Conservation (phyloP, 2,329 filamentous ascomycete species). For the Stemphylium beticola region DNA sequence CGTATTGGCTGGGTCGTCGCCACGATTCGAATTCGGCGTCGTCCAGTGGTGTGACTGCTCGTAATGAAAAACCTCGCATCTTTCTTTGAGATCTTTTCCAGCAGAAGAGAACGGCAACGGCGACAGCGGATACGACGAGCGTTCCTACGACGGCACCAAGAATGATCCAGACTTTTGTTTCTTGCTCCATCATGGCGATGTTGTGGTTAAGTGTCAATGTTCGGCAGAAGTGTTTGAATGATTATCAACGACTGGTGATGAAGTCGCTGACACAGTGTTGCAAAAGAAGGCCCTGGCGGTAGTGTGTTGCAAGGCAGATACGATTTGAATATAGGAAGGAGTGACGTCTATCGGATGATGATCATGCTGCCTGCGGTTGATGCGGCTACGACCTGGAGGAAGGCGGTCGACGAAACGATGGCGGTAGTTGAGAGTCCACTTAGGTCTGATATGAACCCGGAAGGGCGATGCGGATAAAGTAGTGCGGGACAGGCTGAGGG, state of each 20-base stretch:
- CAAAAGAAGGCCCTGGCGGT: not conserved
- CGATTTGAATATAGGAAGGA: conserved; percentile 24
- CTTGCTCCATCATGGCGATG: conserved; percentile 33
- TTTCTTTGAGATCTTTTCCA: conserved; percentile 43
- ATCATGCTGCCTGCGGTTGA: conserved; percentile 33
- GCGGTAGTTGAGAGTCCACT: conserved; percentile 24
- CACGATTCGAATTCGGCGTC: conserved; percentile 51
- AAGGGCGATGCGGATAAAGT: conserved; percentile 41
- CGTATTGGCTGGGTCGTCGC: conserved; percentile 48
- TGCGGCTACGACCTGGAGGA: conserved; percentile 22
- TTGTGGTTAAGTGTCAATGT: not conserved
- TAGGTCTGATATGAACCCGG: conserved; percentile 28
- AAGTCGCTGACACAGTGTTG: no score
- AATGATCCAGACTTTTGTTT: conserved; percentile 47
- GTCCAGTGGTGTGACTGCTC: conserved; percentile 48
- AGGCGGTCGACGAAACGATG: conserved; percentile 27
- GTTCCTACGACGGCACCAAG: conserved; percentile 43
- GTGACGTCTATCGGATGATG: conserved; percentile 35
- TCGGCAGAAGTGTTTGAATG: not conserved
- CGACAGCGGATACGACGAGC: conserved; percentile 37
- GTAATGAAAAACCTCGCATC: conserved; percentile 44
- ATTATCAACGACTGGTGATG: no score
- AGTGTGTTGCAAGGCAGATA: conserved; percentile 10
- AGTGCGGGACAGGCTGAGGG: conserved; percentile 36
- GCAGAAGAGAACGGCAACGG: conserved; percentile 40